Percentiles rank a stretch among this genome's conserved stretches.
Conservation (phyloP, 176 grass and related monocot species). For the Elaeis guineensis region DNA sequence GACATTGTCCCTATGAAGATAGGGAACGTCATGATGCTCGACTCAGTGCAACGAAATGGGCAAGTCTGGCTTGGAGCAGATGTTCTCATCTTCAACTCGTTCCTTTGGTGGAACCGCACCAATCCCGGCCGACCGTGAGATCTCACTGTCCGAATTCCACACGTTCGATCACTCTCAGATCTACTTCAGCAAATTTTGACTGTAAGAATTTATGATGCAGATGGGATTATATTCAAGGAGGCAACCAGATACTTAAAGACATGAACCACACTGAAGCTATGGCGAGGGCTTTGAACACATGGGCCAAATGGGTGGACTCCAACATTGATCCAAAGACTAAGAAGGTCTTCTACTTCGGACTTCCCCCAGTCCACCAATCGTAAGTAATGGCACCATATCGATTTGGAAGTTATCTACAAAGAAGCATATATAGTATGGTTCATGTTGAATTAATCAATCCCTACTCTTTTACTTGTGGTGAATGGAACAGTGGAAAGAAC, state of each 20-base stretch:
- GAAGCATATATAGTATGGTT: not conserved
- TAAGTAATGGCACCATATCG: constrained; percentile 12
- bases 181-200: too few species aligned
- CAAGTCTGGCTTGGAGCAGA: constrained; percentile 47
- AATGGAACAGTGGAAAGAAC: constrained; percentile 29
- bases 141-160: too few species aligned
- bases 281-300: constrained; percentile 50
- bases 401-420: not conserved
- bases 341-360: constrained; percentile 65
- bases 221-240: constrained; percentile 66
- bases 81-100: constrained; percentile 79
- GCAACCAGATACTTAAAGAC: constrained; percentile 23
- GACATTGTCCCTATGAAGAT: constrained; percentile 28
- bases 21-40: constrained; percentile 61
- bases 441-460: too few species aligned
- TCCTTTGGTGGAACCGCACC: constrained; percentile 77
- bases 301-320: constrained; percentile 62
- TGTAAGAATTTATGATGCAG: constrained; percentile 5
- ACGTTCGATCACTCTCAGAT: too few species aligned
- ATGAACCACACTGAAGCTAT: constrained; percentile 72
- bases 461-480: too few species aligned
- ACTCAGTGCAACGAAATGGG: constrained; percentile 25
- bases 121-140: constrained; percentile 39
- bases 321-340: constrained; percentile 34
- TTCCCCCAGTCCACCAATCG: constrained; percentile 59